phyloP scores from a whole-genome alignment of 192 early-diverging fungal genomes.

The Phycomyces blakesleeanus region DNA sequence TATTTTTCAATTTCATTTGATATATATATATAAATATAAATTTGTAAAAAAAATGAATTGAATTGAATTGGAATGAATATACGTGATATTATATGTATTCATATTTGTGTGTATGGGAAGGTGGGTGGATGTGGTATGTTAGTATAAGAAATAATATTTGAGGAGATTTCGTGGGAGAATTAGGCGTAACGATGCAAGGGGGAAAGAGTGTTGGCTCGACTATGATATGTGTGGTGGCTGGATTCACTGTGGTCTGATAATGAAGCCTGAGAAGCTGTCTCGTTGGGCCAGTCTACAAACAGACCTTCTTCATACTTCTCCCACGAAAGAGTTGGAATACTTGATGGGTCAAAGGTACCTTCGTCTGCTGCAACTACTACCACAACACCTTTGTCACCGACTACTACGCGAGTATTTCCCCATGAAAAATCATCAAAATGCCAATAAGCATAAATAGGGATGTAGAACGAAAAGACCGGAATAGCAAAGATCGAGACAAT shows the following conservation, averaged over 20 bases:
- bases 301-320: conserved; percentile 3
- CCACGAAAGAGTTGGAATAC: conserved; percentile 42
- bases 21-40: conserved; percentile 5
- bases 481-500: conserved; percentile 72
- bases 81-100: too few relatives aligned
- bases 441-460: conserved; percentile 83
- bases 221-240: too few relatives aligned
- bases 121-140: too few relatives aligned
- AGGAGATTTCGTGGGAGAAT: too few relatives aligned
- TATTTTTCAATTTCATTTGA: neutral
- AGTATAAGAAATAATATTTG: too few relatives aligned
- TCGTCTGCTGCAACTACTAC: conserved; percentile 46
- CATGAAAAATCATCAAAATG: conserved; percentile 98
- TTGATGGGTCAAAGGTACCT: conserved; percentile 64
- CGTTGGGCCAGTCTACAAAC: neutral
- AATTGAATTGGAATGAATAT: too few relatives aligned
- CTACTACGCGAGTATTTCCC: conserved; percentile 62
- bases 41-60: neutral
- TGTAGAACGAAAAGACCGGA: conserved; percentile 62
- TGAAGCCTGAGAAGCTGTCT: too few relatives aligned
- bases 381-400: conserved; percentile 48
- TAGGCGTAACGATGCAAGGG: too few relatives aligned
- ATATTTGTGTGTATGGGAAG: too few relatives aligned
- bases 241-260: too few relatives aligned
- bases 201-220: too few relatives aligned